Base-by-base conservation (phyloP, 306 rosid species). In the Fragaria ananassa region DNA sequence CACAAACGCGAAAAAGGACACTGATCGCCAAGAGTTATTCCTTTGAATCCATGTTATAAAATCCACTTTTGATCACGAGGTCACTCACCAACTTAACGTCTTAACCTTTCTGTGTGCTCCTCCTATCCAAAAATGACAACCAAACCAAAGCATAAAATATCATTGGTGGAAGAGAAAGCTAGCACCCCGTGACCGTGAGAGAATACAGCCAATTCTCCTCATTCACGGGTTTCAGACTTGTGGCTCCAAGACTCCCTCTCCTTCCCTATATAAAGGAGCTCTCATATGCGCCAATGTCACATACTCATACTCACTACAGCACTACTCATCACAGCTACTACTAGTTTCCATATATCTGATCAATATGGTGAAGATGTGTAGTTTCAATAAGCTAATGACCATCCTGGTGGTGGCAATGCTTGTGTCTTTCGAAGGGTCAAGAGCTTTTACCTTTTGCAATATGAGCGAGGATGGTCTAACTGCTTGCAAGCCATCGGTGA, bases 401-500 rank as follows among this genome's bases (percentile, higher is more conserved):
- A 69, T 54, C 39, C 2, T 81, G 41, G 68, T 45, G 46, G 44
- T 79, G 37, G 62, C 41, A 7, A 23, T 80, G 29, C 19, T 83
- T 27, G 62, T 14, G 58, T 49, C 50, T 42, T 18, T 78, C n/a
- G 68, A 70, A 69, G 81, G 74, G 4, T 78, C 84, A 25, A 67
- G 35, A 41, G 89, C 79, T 0, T 5, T 80, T 0, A 72, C 70
- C 18, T 4, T 92, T 1, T 92, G 97, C 35, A 81, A 86, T 4
- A 75, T 92, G 76, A 65, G 23, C 10, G 86, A 78, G 8, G 86
- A 82, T 3, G 93, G 77, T 8, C 61, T 90, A 5, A 17, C 31
- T 8, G 87, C 82, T 15, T 92, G 96, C 75, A 87, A 85, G 81
- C 96, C 96, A 6, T 72, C 93, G 62, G 93, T 88, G 69, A 85